Evolutionary conservation across 805 yeast genomes (phyloP), one percentile per base, ranked within the genome.

Genomic region (Candida ipomoeae): DNA sequence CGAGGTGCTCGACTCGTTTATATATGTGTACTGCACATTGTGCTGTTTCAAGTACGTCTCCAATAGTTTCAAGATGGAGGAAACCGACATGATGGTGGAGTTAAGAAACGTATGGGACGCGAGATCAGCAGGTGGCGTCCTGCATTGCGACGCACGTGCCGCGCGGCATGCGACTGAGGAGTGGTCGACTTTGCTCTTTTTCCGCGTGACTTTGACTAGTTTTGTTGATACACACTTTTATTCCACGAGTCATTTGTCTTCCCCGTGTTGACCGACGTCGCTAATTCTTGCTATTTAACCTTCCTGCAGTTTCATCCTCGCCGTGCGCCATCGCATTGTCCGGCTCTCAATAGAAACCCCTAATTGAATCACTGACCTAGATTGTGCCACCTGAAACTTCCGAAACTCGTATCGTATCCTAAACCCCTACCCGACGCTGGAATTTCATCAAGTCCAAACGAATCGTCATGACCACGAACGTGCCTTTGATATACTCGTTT

Each of bases 401-500:
- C 33, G 33, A n/a, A 20, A 17, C 46, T 15, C 17, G 7, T 20
- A 14, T 26, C 10, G 4, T 8, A 14, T 21, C 17, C 46, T 39
- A 6, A 15, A 15, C 36, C 18, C 17, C 14, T 6, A 26, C n/a
- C 29, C 29, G 11, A 26, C 29, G 29, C 29, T 26, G 29, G 11
- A 26, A 26, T 26, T 11, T 26, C 29, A 26, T 10, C 29, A 26
- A 26, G 11, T 26, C 29, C 29, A 26, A 26, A 26, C 29, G 11
- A 26, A 26, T 11, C 26, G 37, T 13, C 33, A 89, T 89, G 96
- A 89, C 96, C 2, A 88, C 96, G 3, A 87, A 96, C 5, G 96
- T 90, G 21, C 98, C 99, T 17, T 83, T 89, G 54, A 85, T 92
- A 47, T 91, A 89, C 77, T 88, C 97, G 46, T 92, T 94, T 66